These are phyloP conservation scores for Candida silvatica DNA, from an alignment of 805 yeast genomes.

Conservation along the genomic window DNA sequence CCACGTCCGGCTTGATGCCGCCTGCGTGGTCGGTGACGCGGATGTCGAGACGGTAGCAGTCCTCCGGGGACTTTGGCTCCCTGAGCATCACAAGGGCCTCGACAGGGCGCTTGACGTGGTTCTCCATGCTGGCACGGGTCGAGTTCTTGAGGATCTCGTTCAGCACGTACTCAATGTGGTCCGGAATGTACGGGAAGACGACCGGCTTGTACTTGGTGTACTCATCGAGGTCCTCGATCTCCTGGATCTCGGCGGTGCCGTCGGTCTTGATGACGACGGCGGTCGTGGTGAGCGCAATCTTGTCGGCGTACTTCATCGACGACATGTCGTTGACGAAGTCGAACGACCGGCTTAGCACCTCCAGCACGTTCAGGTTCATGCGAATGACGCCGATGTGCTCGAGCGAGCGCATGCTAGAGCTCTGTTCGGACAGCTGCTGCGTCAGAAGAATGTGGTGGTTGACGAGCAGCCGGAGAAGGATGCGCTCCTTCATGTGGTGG, in stretches of 20 bases:
- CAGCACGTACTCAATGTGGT: constrained; percentile 79
- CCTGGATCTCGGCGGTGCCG: constrained; percentile 22
- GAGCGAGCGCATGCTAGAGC: constrained; percentile 25
- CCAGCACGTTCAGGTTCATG: constrained; percentile 53
- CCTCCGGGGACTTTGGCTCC: constrained; percentile 18
- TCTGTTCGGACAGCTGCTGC: constrained; percentile 28
- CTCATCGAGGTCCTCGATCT: constrained; percentile 25
- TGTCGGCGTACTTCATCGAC: constrained; percentile 72
- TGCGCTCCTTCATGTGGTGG: constrained; percentile 72
- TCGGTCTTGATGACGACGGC: constrained; percentile 18
- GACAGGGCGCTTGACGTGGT: constrained; percentile 37
- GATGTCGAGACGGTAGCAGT: constrained; percentile 41
- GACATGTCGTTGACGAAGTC: constrained; percentile 79
- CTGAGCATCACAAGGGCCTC: constrained; percentile 35
- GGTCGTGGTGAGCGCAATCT: constrained; percentile 52
- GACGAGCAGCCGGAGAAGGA: constrained; percentile 77
- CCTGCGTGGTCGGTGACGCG: constrained; percentile 83
- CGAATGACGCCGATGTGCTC: constrained; percentile 60
- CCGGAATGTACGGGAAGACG: constrained; percentile 74
- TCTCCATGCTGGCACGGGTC: constrained; percentile 81
- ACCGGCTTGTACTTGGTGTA: constrained; percentile 21
- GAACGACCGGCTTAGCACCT: constrained; percentile 53
- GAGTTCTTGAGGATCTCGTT: constrained; percentile 86
- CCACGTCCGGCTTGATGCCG: constrained; percentile 66
- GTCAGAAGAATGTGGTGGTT: constrained; percentile 75